These are phyloP conservation scores for Cyberlindnera sargentensis DNA, from an alignment of 805 yeast species.

Conservation along the genomic window DNA sequence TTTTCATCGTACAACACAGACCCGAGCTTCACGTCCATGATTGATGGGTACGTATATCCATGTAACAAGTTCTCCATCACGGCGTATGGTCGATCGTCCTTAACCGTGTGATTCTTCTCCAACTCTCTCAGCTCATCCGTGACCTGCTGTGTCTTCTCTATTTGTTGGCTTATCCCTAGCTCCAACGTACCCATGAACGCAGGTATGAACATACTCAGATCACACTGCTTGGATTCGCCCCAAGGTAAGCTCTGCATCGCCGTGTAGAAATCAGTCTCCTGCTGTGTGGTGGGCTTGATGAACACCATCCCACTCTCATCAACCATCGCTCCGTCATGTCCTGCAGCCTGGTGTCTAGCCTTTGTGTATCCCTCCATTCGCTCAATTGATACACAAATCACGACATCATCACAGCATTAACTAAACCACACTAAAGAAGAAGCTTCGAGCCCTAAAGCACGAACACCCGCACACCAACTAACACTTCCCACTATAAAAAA, in stretches of 20 bases:
- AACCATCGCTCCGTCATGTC: constrained; percentile 75
- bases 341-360: constrained; percentile 72
- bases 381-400: too few species aligned
- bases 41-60: constrained; percentile 59
- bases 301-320: constrained; percentile 61
- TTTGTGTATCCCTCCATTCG: constrained; percentile 4
- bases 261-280: constrained; percentile 74
- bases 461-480: constrained; percentile 1
- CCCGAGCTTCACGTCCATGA: constrained; percentile 84
- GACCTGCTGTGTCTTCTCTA: constrained; percentile 17
- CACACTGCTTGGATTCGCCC: constrained; percentile 5
- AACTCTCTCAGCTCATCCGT: constrained; percentile 17
- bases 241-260: constrained; percentile 18
- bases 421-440: not conserved
- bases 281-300: constrained; percentile 56
- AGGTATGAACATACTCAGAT: constrained; percentile 46
- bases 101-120: constrained; percentile 1
- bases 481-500: not conserved
- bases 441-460: not conserved
- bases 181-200: constrained; percentile 52
- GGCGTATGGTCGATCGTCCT: constrained; percentile 32
- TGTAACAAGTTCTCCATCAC: constrained; percentile 66
- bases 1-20: constrained; percentile 55
- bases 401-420: too few species aligned
- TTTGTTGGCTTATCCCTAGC: constrained; percentile 33